Conservation (phyloP, 352 stramenopile genomes). For the Globisporangium ultimum region DNA sequence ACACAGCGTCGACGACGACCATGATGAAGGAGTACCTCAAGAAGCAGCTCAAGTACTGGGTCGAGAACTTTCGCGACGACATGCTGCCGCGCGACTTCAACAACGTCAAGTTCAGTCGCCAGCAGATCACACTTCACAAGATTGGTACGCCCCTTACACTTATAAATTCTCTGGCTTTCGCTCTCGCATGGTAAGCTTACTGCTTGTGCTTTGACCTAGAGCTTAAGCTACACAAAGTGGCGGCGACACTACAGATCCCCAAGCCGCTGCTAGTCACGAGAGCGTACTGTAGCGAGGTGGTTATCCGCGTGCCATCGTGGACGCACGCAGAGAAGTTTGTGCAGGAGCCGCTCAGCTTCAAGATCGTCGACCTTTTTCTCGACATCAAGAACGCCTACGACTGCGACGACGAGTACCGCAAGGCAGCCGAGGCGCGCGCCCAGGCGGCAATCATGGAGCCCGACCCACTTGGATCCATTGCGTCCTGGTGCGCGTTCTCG, state of each 20-base stretch:
- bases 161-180: neutral
- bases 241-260: slow-evolving; percentile 36
- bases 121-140: slow-evolving; percentile 42
- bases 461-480: slow-evolving; percentile 59
- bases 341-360: slow-evolving; percentile 47
- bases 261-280: slow-evolving; percentile 47
- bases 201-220: slow-evolving; percentile 18
- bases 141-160: slow-evolving; percentile 28
- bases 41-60: slow-evolving; percentile 61
- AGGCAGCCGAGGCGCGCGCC: slow-evolving; percentile 24
- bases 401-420: slow-evolving; percentile 40
- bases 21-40: slow-evolving; percentile 78
- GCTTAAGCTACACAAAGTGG: slow-evolving; percentile 65
- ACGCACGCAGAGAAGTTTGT: slow-evolving; percentile 43
- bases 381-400: slow-evolving; percentile 45
- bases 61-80: slow-evolving; percentile 57
- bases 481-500: slow-evolving; percentile 54
- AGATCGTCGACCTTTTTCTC: slow-evolving; percentile 45
- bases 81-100: slow-evolving; percentile 58
- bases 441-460: slow-evolving; percentile 41
- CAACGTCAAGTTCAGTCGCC: slow-evolving; percentile 41
- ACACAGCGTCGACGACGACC: slow-evolving; percentile 20
- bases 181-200: neutral
- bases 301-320: slow-evolving; percentile 62
- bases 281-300: slow-evolving; percentile 49